Evolutionary conservation across 164 flowering plant genomes (phyloP).

Genomic region (Piper longum): DNA sequence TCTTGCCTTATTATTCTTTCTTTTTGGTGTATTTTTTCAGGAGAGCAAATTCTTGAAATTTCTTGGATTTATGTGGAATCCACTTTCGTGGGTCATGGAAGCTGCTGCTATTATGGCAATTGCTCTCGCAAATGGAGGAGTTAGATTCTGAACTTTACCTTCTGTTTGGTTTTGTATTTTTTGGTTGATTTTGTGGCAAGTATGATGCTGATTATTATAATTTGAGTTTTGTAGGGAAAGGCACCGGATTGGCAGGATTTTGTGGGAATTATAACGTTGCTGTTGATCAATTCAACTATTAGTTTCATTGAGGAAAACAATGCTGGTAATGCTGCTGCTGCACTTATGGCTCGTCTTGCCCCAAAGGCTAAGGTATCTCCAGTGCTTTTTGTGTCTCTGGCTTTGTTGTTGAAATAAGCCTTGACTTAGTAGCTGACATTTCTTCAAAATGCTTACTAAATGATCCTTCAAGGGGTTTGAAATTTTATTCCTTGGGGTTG

Average conservation of each 20-base stretch:
- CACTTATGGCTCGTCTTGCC: constrained; percentile 91
- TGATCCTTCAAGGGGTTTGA: no score
- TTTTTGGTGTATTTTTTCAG: constrained; percentile 17
- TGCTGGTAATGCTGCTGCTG: constrained; percentile 94
- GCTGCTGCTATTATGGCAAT: constrained; percentile 97
- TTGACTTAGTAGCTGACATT: neutral
- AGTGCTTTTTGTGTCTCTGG: neutral
- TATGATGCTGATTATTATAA: neutral
- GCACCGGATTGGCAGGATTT: constrained; percentile 95
- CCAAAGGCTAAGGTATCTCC: constrained; percentile 68
- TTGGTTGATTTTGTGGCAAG: neutral
- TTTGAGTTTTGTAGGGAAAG: constrained; percentile 37
- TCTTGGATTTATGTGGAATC: constrained; percentile 93
- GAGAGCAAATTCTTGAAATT: constrained; percentile 84
- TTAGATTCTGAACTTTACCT: constrained; percentile 16
- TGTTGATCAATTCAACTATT: constrained; percentile 76
- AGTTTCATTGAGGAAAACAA: constrained; percentile 95
- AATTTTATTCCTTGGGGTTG: no score
- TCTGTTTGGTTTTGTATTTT: neutral
- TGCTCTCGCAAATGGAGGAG: constrained; percentile 92
- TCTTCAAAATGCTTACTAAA: neutral
- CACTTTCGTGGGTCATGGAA: constrained; percentile 96
- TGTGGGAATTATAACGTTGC: constrained; percentile 68
- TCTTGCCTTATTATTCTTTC: neutral
- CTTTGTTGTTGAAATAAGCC: neutral